phyloP scores from a whole-genome alignment of 768 basidiomycete species.

The Rhodocollybia butyracea region DNA sequence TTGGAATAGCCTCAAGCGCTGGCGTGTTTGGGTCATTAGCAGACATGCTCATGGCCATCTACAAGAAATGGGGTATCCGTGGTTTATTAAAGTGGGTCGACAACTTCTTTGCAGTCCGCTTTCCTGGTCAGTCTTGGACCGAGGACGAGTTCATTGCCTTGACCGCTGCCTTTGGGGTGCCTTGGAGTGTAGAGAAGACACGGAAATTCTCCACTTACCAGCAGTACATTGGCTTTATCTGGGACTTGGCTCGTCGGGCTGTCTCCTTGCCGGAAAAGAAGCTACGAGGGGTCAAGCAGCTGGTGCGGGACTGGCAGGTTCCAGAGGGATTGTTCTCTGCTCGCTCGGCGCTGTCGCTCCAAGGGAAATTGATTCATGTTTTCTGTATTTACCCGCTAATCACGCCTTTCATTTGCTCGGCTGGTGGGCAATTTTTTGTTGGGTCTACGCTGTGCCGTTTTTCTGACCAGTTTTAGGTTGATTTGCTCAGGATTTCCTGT shows the following conservation, averaged over 20 bases:
- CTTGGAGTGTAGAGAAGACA: constrained; percentile 29
- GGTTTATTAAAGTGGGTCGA: constrained; percentile 33
- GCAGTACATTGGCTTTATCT: constrained; percentile 31
- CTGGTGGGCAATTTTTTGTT: too few species aligned
- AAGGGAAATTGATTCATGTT: constrained; percentile 30
- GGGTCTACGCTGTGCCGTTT: too few species aligned
- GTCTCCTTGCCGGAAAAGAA: constrained; percentile 27
- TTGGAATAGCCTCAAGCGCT: constrained; percentile 28
- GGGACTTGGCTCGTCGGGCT: constrained; percentile 21
- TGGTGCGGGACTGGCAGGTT: constrained; percentile 13
- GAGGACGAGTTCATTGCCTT: constrained; percentile 26
- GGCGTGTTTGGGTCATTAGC: constrained; percentile 33
- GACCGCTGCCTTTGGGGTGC: constrained; percentile 24
- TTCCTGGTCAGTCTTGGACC: constrained; percentile 12
- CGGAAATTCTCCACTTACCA: constrained; percentile 16
- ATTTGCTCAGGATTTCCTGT: constrained; percentile 20
- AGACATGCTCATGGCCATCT: constrained; percentile 23
- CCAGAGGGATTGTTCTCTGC: not conserved
- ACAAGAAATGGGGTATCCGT: not conserved
- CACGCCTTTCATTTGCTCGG: constrained; percentile 20
- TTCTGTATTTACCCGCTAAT: constrained; percentile 22
- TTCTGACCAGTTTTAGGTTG: too few species aligned
- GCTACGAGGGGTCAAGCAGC: not conserved
- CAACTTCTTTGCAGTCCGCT: constrained; percentile 21
- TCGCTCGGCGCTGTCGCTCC: constrained; percentile 20